Base-by-base conservation (phyloP, 2,329 filamentous ascomycete genomes). In the Sordariomycetes sp. region DNA sequence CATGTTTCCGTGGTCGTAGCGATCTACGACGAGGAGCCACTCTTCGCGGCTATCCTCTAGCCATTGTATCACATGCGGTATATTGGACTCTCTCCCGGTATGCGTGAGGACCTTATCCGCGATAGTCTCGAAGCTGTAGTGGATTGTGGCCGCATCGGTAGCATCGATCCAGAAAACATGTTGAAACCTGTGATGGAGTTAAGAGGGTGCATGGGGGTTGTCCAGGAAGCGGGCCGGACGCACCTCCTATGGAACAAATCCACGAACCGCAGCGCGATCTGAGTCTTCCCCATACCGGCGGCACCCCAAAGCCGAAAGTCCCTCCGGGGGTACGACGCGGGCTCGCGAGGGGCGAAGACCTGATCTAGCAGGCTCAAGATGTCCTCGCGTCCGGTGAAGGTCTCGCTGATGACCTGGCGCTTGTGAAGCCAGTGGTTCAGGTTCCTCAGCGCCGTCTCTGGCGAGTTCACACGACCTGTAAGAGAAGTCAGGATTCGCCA, bases 1-100 rank as follows among this genome's bases (percentile, higher is more conserved):
- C 3, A 64, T 17, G n/a, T 64, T 59, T 1, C 54, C 61, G 10
- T 48, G 57, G 39, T 56, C 54, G 42, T 63, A 63, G n/a, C 69
- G 65, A 56, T 70, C 68, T n/a, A 68, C 62, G 0, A 69, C 57
- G 1, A 69, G 61, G 2, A 70, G 62, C 67, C 67, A 68, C 7
- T 65, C 62, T 1, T 62, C 61, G 4, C 56, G 13, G 2, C 58
- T 57, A 0, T 39, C 12, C 13, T 57, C 60, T 20, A 68, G 58
- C 63, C 61, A 62, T 3, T 55, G 22, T 34, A 62, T 54, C 1
- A 65, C 64, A 22, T 58, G 8, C 2, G 53, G n/a, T 10, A 36
- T 12, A 5, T 34, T 32, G n/a, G 25, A 22, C 42, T 24, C n/a
- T 12, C 22, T 50, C 10, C 28, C 54, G 22, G n/a, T 59, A 56